Evolutionary conservation across 1,284 basidiomycete genomes (phyloP).

Genomic region (Cystobasidiaceae sp.): DNA sequence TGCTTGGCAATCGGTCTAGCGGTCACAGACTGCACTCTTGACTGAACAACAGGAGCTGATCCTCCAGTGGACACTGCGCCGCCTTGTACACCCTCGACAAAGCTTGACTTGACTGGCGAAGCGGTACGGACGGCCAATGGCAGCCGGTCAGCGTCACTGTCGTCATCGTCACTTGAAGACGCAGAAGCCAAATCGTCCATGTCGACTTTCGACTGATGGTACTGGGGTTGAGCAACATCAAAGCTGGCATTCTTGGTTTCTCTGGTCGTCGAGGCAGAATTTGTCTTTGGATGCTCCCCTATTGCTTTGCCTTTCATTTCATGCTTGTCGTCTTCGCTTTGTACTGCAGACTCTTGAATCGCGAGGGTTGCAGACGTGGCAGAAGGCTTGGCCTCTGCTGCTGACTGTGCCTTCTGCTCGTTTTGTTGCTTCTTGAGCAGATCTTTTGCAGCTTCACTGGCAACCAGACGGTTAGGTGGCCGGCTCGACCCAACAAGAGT

Average conservation of each 20-base stretch:
- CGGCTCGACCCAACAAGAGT: too few species aligned
- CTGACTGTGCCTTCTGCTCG: not conserved
- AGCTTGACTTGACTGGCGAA: constrained; percentile 17
- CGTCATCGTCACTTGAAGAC: constrained; percentile 12
- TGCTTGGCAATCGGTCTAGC: not conserved
- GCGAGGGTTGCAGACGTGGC: too few species aligned
- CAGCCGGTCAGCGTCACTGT: constrained; percentile 1
- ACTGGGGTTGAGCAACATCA: constrained; percentile 9
- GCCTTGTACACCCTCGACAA: not conserved
- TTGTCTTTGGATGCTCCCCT: too few species aligned
- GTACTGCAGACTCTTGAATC: too few species aligned
- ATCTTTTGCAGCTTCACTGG: constrained; percentile 27
- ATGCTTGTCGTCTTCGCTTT: too few species aligned
- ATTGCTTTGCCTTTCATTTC: too few species aligned
- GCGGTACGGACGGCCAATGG: constrained; percentile 5
- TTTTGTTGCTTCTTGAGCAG: constrained; percentile 14
- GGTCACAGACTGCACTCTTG: not conserved
- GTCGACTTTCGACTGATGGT: constrained; percentile 12
- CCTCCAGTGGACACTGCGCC: too few species aligned
- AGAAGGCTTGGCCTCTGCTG: not conserved
- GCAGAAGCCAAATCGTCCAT: constrained; percentile 25
- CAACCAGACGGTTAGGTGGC: constrained; percentile 18
- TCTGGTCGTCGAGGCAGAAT: too few species aligned
- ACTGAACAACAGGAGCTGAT: too few species aligned
- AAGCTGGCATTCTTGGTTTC: too few species aligned